Base-by-base conservation (phyloP, 768 basidiomycete species). In the Dentipellis fragilis region DNA sequence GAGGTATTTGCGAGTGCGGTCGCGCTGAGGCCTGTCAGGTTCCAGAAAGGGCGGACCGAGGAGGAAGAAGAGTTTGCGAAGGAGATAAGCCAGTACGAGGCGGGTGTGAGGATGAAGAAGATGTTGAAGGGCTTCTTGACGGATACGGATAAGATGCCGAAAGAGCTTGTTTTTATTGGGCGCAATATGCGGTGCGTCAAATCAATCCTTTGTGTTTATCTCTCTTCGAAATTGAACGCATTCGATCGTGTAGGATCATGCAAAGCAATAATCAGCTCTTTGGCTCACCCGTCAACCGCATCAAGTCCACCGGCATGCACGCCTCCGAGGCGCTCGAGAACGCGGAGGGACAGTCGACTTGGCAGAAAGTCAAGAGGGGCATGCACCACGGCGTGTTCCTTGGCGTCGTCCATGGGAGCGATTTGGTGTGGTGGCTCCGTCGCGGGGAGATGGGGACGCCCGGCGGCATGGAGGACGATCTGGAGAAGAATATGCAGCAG, bases 271-370 rank as follows among this genome's bases (percentile, higher is more conserved):
- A 92, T 62, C 88, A 93, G 67, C 72, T 78, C 2, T 80, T 94
- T 38, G 87, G 89, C 12, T 88, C 88, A 2, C 92, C 92, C 0
- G 87, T 92, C 0, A 93, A 94, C 65, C 81, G 92, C 17, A 85
- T 96, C 71, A 93, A 91, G 68, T 87, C 94, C 54, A 90, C 87
- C 0, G 92, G 88, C 0, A 80, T 79, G 66, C 90, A 83, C 80
- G 93, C 90, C 23, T 84, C 89, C 4, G 75, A 77, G 21, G 85
- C 87, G 4, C 74, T 87, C 5, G 69, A 75, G 10, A 69, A 71
- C n/a, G 69, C 73, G 29, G 61, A 72, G 14, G 62, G 75, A 57
- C 73, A 81, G 35, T 59, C 73, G 14, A 56, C 80, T 48, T 51
- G 62, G 3, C 67, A 73, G 46, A 75, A 80, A 4, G 38, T 80